Conservation (phyloP, 495 filamentous ascomycete species). For the Neurospora tetraspora region DNA sequence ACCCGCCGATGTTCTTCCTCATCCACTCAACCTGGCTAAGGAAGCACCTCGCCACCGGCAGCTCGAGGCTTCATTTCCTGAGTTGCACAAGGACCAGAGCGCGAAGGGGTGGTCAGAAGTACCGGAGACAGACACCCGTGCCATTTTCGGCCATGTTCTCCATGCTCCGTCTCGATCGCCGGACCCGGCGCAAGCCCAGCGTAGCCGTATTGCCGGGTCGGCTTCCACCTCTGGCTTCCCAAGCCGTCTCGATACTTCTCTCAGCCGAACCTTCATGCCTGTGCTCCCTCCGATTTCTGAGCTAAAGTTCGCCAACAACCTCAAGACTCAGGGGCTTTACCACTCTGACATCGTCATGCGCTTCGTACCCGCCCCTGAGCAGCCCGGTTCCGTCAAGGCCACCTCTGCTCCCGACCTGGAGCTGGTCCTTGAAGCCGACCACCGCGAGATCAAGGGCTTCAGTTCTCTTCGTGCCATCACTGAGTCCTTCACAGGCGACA, state of each 20-base stretch:
- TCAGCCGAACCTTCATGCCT: conserved; percentile 17
- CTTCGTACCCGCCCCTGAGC: conserved; percentile 17
- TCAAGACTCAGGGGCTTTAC: conserved; percentile 13
- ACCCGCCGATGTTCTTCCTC: conserved; percentile 5
- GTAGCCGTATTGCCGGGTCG: conserved; percentile 5
- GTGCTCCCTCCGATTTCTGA: conserved; percentile 11
- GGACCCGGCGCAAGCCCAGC: neutral
- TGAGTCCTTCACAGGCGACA: conserved; percentile 8
- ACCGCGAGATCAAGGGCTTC: conserved; percentile 14
- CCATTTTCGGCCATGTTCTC: conserved; percentile 33
- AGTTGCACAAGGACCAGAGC: neutral
- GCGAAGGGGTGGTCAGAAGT: conserved; percentile 18
- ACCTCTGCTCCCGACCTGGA: conserved; percentile 23
- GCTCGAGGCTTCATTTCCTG: neutral
- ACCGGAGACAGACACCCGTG: conserved; percentile 20
- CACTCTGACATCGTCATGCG: conserved; percentile 17
- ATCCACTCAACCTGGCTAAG: conserved; percentile 2
- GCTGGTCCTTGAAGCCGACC: conserved; percentile 24
- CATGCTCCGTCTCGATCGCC: conserved; percentile 13
- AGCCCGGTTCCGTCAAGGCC: neutral
- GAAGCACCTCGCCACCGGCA: neutral
- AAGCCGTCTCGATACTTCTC: neutral
- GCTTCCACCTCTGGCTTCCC: conserved; percentile 11
- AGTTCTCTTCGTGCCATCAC: conserved; percentile 14
- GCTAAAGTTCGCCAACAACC: conserved; percentile 12